Evolutionary conservation across 2,329 filamentous ascomycete species (phyloP).

Genomic region (Trichoderma arundinaceum): DNA sequence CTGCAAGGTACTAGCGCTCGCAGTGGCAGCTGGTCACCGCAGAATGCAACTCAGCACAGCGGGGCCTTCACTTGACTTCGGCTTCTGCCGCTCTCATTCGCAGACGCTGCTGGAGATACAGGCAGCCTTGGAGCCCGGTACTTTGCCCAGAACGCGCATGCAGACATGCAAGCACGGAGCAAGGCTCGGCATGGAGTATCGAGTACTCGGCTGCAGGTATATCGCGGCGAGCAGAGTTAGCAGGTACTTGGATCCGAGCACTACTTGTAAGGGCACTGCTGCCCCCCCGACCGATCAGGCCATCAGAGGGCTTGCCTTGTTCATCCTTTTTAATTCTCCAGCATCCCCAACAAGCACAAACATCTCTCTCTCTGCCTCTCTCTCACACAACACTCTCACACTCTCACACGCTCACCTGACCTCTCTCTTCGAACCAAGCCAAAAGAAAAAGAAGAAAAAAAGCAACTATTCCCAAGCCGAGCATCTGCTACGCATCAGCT

Average conservation of each 20-base stretch:
- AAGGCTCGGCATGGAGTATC: neutral
- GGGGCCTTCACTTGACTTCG: constrained; percentile 11
- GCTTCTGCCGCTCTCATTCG: neutral
- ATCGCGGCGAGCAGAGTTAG: neutral
- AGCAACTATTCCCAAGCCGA: constrained; percentile 16
- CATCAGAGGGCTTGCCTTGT: constrained; percentile 10
- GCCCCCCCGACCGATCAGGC: neutral
- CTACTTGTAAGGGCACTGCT: neutral
- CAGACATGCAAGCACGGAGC: no score
- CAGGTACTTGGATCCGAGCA: no score
- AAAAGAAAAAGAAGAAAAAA: neutral
- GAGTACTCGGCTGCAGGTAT: neutral
- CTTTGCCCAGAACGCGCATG: no score
- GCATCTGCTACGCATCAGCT: constrained; percentile 20
- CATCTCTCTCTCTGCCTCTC: no score
- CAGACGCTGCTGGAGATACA: no score
- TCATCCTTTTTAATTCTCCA: neutral
- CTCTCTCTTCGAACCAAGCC: neutral
- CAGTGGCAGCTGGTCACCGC: constrained; percentile 21
- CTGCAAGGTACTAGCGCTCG: constrained; percentile 20
- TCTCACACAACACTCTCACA: neutral
- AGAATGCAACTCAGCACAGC: neutral
- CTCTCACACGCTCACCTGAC: neutral
- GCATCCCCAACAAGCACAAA: neutral
- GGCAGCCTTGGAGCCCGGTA: no score